Conservation (phyloP, 345 rosid genomes). For the Melaleuca alternifolia region DNA sequence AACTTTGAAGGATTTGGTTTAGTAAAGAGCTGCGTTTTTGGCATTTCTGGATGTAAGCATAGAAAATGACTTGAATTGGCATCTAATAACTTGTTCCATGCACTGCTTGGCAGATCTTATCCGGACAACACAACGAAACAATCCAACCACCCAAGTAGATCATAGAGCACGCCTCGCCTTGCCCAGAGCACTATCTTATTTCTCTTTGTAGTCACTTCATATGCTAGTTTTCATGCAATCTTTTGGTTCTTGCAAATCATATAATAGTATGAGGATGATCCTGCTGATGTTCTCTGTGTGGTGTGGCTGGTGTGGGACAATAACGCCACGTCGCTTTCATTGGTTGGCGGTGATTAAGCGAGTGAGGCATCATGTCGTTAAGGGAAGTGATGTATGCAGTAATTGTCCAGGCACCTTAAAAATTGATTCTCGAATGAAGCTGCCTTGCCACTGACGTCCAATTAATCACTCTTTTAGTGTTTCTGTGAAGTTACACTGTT, state of each 20-base stretch:
- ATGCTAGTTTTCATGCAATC: not conserved
- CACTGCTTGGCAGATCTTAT: not conserved
- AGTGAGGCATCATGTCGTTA: not conserved
- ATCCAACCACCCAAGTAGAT: not conserved
- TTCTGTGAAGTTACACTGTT: not conserved
- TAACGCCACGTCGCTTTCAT: not conserved
- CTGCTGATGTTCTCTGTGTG: not conserved
- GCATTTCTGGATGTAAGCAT: not conserved
- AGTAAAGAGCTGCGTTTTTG: not conserved
- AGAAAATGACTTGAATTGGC: not conserved
- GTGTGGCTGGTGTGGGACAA: not conserved
- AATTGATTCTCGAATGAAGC: not conserved
- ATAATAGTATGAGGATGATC: not conserved
- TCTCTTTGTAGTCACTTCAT: not conserved
- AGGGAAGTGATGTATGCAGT: not conserved
- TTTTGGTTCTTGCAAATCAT: not conserved
- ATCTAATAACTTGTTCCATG: not conserved
- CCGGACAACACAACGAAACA: not conserved
- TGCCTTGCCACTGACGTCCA: not conserved
- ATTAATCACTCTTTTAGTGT: not conserved
- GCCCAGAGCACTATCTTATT: not conserved
- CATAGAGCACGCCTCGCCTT: not conserved
- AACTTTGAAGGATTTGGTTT: not conserved
- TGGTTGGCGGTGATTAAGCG: not conserved
- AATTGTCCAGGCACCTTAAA: not conserved